Evolutionary conservation across 2,329 filamentous ascomycete species (phyloP).

Genomic region (Seiridium cupressi): DNA sequence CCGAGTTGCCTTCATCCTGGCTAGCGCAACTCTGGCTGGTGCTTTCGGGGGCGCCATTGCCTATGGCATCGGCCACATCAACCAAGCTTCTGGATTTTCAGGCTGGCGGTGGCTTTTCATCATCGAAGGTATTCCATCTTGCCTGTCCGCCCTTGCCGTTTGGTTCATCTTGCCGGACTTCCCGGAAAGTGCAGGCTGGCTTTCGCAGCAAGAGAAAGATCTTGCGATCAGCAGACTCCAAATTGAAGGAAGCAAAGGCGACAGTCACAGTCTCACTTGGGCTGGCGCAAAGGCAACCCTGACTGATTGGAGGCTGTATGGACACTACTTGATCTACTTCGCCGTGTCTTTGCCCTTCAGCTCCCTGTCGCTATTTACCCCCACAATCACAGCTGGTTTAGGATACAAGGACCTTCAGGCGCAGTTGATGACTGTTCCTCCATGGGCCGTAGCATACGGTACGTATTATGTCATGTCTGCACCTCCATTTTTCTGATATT

Average conservation of each 20-base stretch:
- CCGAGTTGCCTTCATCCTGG: slow-evolving; percentile 70
- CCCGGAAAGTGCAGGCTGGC: slow-evolving; percentile 63
- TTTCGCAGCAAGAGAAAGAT: slow-evolving; percentile 57
- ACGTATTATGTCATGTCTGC: slow-evolving; percentile 5
- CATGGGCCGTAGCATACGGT: slow-evolving; percentile 54
- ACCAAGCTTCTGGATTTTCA: slow-evolving; percentile 55
- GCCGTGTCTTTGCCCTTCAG: slow-evolving; percentile 33
- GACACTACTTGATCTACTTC: slow-evolving; percentile 56
- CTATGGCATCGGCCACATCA: slow-evolving; percentile 72
- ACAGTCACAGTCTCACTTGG: slow-evolving; percentile 62
- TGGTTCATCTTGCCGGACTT: slow-evolving; percentile 66
- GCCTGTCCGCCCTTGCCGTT: slow-evolving; percentile 53
- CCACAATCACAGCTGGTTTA: slow-evolving; percentile 51
- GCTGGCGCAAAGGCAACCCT: slow-evolving; percentile 68
- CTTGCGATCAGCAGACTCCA: slow-evolving; percentile 46
- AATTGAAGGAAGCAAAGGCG: slow-evolving; percentile 50
- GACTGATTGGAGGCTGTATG: slow-evolving; percentile 67
- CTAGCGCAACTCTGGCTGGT: slow-evolving; percentile 65
- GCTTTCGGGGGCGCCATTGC: slow-evolving; percentile 76
- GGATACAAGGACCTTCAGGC: slow-evolving; percentile 42
- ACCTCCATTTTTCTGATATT: neutral
- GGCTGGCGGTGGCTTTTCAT: slow-evolving; percentile 74
- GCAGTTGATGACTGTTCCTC: slow-evolving; percentile 67
- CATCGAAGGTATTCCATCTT: slow-evolving; percentile 35
- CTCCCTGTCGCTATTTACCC: slow-evolving; percentile 45